Conservation (phyloP, 345 rosid genomes). For the Hibiscus mutabilis region DNA sequence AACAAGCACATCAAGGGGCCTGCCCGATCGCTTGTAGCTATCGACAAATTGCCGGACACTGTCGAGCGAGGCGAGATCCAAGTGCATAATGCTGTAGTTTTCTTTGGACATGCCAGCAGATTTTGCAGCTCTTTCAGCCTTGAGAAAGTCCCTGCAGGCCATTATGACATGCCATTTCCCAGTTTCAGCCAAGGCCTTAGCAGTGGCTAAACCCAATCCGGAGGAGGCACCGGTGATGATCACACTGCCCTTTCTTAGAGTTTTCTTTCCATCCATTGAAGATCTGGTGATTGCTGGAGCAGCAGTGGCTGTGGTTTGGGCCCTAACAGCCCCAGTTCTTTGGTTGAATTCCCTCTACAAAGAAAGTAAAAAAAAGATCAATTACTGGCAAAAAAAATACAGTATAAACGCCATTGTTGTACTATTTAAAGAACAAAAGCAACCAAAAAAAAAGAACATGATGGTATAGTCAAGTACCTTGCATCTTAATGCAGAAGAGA, state of each 20-base stretch:
- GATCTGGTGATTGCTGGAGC: constrained; percentile 41
- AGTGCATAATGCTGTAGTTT: constrained; percentile 82
- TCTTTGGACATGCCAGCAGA: constrained; percentile 78
- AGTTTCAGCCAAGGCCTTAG: constrained; percentile 71
- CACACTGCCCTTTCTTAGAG: constrained; percentile 64
- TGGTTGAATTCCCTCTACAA: constrained; percentile 44
- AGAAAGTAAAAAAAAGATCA: background rate
- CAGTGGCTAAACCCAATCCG: constrained; percentile 75
- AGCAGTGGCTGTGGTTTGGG: constrained; percentile 53
- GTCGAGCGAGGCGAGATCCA: constrained; percentile 87
- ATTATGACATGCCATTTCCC: constrained; percentile 34
- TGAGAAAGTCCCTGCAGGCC: constrained; percentile 96
- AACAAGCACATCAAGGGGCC: constrained; percentile 76
- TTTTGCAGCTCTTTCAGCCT: constrained; percentile 82
- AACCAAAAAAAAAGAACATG: background rate
- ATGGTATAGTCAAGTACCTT: constrained; percentile 34
- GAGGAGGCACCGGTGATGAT: constrained; percentile 81
- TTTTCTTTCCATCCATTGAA: constrained; percentile 58
- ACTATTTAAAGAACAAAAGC: background rate
- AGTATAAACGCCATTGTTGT: background rate
- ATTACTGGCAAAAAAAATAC: constrained; percentile 1
- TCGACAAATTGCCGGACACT: constrained; percentile 87
- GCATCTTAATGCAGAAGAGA: constrained; percentile 45
- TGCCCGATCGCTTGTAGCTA: constrained; percentile 52
- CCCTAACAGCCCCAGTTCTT: constrained; percentile 42